Percentiles rank a stretch among this genome's conserved stretches.
Evolutionary conservation across 1,139 yeast species (phyloP).

Genomic region (Suhomyces anneliseae): DNA sequence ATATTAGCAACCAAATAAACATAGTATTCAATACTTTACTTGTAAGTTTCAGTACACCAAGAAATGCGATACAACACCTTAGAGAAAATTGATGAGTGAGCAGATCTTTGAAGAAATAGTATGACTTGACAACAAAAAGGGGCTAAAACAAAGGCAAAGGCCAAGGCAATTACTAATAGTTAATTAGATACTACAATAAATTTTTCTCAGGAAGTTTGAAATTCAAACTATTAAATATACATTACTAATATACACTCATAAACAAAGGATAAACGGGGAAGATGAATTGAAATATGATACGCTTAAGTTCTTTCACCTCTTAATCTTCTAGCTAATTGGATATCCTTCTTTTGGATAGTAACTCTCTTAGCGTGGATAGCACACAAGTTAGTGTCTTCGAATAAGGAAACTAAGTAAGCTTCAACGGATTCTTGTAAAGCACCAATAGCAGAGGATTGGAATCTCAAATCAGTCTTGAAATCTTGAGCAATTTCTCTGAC

Average conservation of each 20-base stretch:
- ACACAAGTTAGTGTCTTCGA: constrained; percentile 97
- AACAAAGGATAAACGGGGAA: constrained; percentile 10
- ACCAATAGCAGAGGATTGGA: constrained; percentile 98
- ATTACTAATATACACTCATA: constrained; percentile 17
- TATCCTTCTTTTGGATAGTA: constrained; percentile 98
- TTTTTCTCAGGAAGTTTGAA: no score
- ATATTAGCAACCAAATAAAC: no score
- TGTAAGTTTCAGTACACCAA: no score
- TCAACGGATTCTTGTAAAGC: constrained; percentile 99
- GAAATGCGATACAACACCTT: no score
- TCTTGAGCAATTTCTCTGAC: constrained; percentile 98
- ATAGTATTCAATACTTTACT: no score
- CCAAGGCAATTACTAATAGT: no score
- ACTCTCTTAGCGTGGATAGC: constrained; percentile 99
- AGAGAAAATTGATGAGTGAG: no score
- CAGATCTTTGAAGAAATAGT: no score
- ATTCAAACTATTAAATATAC: constrained; percentile 7
- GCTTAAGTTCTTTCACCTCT: constrained; percentile 81
- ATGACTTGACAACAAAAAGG: no score
- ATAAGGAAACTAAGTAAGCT: constrained; percentile 87
- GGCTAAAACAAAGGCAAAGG: no score
- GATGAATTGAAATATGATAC: constrained; percentile 3
- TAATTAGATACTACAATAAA: no score
- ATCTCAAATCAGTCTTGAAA: constrained; percentile 96
- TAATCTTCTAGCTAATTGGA: constrained; percentile 98